Conservation (phyloP, 768 basidiomycete genomes). For the Mycena galericulata region DNA sequence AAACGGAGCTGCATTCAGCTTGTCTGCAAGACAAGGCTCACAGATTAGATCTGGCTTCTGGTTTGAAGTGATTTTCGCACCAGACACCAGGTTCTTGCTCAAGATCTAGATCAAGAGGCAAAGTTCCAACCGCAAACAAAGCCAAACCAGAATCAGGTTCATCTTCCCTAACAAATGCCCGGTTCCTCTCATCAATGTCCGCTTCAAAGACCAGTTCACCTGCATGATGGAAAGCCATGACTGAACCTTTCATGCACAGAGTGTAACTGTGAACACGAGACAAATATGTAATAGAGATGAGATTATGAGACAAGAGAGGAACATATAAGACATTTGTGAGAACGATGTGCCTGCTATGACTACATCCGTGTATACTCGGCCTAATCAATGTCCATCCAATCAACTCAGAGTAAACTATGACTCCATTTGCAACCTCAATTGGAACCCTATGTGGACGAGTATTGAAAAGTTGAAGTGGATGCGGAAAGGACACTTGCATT, state of each 20-base stretch:
- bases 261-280: constrained; percentile 12
- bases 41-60: background rate
- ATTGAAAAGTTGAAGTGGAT: background rate
- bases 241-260: constrained; percentile 9
- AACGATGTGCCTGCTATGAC: background rate
- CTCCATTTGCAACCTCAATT: constrained; percentile 33
- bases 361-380: constrained; percentile 20
- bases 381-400: constrained; percentile 32
- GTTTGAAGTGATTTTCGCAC: constrained; percentile 11
- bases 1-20: constrained; percentile 16
- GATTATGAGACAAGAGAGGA: background rate
- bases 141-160: constrained; percentile 10
- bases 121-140: constrained; percentile 5
- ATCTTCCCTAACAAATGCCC: constrained; percentile 15
- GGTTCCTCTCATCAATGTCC: constrained; percentile 22
- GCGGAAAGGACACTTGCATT: constrained; percentile 9
- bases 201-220: constrained; percentile 16
- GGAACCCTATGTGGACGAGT: constrained; percentile 27
- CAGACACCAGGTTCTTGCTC: constrained; percentile 7
- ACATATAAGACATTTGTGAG: constrained; percentile 12
- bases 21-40: constrained; percentile 5
- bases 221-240: constrained; percentile 2
- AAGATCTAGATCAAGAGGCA: constrained; percentile 13
- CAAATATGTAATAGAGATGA: constrained; percentile 14
- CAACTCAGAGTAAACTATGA: constrained; percentile 33